These are phyloP conservation scores for Colletotrichum coccodes DNA, from an alignment of 2,329 filamentous ascomycete species.

Conservation along the genomic window DNA sequence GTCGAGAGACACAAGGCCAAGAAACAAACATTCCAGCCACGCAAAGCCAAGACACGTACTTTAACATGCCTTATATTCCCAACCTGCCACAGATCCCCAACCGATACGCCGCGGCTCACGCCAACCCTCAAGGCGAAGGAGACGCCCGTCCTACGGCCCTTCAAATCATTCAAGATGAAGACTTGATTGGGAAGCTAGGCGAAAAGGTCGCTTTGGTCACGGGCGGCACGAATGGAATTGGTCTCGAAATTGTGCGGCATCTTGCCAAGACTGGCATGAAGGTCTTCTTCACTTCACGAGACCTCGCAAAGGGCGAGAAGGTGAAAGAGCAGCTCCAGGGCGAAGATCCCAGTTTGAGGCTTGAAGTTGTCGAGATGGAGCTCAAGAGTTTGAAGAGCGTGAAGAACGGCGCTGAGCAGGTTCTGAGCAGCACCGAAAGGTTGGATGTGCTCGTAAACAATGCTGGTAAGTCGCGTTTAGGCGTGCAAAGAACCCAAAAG, in stretches of 20 bases:
- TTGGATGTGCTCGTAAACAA: constrained; percentile 52
- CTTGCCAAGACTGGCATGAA: constrained; percentile 54
- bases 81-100: constrained; percentile 9
- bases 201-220: constrained; percentile 53
- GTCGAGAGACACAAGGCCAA: neutral
- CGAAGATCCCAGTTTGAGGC: constrained; percentile 28
- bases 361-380: constrained; percentile 48
- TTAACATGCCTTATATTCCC: neutral
- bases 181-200: constrained; percentile 41
- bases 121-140: constrained; percentile 41
- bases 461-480: constrained; percentile 41
- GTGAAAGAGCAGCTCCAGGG: constrained; percentile 25
- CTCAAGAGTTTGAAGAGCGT: constrained; percentile 43
- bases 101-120: constrained; percentile 8
- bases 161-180: constrained; percentile 45
- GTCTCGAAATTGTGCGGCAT: constrained; percentile 53
- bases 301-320: constrained; percentile 43
- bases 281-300: constrained; percentile 54
- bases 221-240: constrained; percentile 52
- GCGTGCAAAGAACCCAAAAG: neutral
- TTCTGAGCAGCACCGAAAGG: constrained; percentile 31
- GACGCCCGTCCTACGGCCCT: constrained; percentile 49
- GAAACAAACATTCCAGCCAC: neutral
- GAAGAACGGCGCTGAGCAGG: constrained; percentile 34
- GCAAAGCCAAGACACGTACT: neutral